Evolutionary conservation across 2,329 filamentous ascomycete genomes (phyloP).

Genomic region (Nectriaceae sp.): DNA sequence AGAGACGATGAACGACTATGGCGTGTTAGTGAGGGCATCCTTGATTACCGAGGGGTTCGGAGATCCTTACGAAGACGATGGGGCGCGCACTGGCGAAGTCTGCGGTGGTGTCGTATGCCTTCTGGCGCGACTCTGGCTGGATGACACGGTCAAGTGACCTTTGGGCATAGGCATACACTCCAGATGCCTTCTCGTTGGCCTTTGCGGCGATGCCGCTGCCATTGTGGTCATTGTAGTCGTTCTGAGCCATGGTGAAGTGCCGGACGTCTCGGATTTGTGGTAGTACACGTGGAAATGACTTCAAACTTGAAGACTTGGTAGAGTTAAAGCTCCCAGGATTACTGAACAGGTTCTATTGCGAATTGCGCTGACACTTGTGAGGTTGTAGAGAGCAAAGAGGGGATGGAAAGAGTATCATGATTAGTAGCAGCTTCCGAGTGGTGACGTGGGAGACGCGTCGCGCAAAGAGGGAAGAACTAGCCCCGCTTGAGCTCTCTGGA

Average conservation of each 20-base stretch:
- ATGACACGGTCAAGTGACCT: conserved; percentile 53
- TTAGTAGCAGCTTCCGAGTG: background rate
- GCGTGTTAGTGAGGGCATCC: background rate
- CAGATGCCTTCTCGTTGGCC: conserved; percentile 36
- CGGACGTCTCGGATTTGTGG: background rate
- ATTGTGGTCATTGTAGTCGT: conserved; percentile 4
- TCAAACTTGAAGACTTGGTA: background rate
- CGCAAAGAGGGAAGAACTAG: background rate
- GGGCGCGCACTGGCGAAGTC: conserved; percentile 65
- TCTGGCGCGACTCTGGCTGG: conserved; percentile 61
- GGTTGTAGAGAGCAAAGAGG: background rate
- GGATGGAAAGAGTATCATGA: background rate
- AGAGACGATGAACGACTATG: conserved; percentile 65
- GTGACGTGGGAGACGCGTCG: background rate
- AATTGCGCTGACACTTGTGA: background rate
- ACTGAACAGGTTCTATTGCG: no score
- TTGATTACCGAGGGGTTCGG: background rate
- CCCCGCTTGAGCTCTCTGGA: background rate
- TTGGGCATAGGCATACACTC: conserved; percentile 42
- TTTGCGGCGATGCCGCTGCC: conserved; percentile 25
- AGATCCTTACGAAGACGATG: conserved; percentile 63
- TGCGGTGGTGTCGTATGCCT: conserved; percentile 53
- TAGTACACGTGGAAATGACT: background rate
- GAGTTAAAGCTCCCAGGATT: no score
- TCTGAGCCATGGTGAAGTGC: background rate